Base-by-base conservation (phyloP, 2,329 filamentous ascomycete genomes). In the Aspergillus aculeatinus region DNA sequence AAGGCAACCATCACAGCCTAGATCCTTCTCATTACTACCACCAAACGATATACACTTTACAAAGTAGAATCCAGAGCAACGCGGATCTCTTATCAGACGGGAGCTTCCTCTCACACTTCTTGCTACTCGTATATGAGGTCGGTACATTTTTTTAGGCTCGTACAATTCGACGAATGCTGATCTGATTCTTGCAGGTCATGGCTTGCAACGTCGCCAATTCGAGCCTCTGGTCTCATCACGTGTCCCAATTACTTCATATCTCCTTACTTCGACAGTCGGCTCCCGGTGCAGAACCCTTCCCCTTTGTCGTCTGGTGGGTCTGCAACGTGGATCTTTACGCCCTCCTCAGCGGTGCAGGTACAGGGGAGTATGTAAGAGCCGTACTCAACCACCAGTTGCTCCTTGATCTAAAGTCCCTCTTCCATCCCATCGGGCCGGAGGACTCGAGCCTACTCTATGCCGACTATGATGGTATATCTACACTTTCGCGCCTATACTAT, bases 61-160 rank as follows among this genome's bases (percentile, higher is more conserved):
- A 82, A 58, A 76, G 63, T 51, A 77, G 71, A 54, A 65, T 82
- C 7, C 76, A 74, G 25, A 80, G 76, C 48, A 73, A 79, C 12
- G 75, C 81, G 50, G 81, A 86, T 64, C 72, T 85, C n/a, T 77
- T 81, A 19, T 84, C 82, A 0, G 82, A 86, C 66, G 83, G 82
- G n/a, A 76, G 82, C 25, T 81, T 86, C 60, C 76, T 85, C 29
- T 82, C 83, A 1, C 83, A 86, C 68, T 85, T 85, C 62, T 72
- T 86, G 4, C 76, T 86, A 7, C 77, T 85, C 33, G 72, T 85
- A 21, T 85, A 85, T 67, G 84, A 86, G 72, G 81, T 84, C 60
- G 70, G 76, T n/a, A 16, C 11, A 27, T 9, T 9, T 5, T 12
- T 5, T 68, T 61, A 62, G n/a, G 12, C 39, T 11, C 14, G 14